Evolutionary conservation across 306 rosid genomes (phyloP).

Genomic region (Castanea mollissima): DNA sequence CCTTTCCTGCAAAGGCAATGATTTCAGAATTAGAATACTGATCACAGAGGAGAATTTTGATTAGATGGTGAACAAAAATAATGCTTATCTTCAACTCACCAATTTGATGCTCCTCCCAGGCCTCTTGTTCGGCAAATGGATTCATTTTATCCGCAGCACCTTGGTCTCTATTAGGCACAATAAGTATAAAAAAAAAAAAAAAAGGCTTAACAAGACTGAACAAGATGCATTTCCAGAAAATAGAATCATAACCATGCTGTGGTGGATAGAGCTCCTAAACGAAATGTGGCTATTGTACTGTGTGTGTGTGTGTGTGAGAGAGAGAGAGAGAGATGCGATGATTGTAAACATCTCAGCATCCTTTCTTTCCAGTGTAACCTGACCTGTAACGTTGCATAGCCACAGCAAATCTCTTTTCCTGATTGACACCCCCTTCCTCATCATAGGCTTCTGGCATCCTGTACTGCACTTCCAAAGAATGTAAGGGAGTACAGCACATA

Average conservation of each 20-base stretch:
- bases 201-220: conserved; percentile 11
- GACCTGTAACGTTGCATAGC: conserved; percentile 68
- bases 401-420: conserved; percentile 87
- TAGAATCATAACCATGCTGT: not conserved
- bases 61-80: not conserved
- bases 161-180: conserved; percentile 44
- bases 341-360: conserved; percentile 23
- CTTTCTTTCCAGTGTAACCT: conserved; percentile 2
- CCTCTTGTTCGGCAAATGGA: conserved; percentile 92
- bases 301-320: not conserved
- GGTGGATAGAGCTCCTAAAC: conserved; percentile 2
- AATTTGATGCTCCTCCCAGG: conserved; percentile 98
- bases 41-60: conserved; percentile 8
- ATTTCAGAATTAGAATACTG: conserved; percentile 16
- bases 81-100: conserved; percentile 31
- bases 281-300: conserved; percentile 1
- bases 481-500: conserved; percentile 13
- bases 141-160: conserved; percentile 86
- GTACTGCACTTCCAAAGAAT: conserved; percentile 57
- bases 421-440: conserved; percentile 74
- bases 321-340: not conserved
- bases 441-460: conserved; percentile 97
- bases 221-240: conserved; percentile 10
- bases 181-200: conserved; percentile 3
- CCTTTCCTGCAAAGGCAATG: conserved; percentile 63